Conservation (phyloP, 2,329 filamentous ascomycete species). For the Fusarium nanum region DNA sequence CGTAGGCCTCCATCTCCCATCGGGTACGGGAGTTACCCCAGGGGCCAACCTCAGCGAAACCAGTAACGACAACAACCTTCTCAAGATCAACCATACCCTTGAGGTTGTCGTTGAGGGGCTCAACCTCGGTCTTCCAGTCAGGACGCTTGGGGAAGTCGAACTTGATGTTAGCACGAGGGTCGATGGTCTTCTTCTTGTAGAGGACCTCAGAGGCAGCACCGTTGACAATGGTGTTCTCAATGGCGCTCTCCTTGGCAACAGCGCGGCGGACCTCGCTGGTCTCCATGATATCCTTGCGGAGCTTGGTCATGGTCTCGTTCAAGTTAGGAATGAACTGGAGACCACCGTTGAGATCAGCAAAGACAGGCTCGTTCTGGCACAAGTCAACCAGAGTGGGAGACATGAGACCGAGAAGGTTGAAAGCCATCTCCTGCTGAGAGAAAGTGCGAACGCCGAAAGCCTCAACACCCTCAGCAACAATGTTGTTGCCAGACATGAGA, state of each 20-base stretch:
- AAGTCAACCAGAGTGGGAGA: slow-evolving; percentile 92
- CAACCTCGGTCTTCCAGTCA: slow-evolving; percentile 90
- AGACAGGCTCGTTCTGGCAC: slow-evolving; percentile 95
- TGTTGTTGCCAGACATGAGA: slow-evolving; percentile 97
- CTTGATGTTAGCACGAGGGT: slow-evolving; percentile 97
- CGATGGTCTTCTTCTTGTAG: slow-evolving; percentile 93
- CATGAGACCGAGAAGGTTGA: slow-evolving; percentile 97
- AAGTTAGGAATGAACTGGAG: slow-evolving; percentile 97
- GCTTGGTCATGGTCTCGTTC: slow-evolving; percentile 91
- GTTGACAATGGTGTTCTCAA: slow-evolving; percentile 98
- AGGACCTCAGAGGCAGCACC: slow-evolving; percentile 91
- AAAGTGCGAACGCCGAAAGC: slow-evolving; percentile 97
- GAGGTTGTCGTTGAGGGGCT: slow-evolving; percentile 86
- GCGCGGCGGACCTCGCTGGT: slow-evolving; percentile 93
- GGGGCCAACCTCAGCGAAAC: slow-evolving; percentile 94
- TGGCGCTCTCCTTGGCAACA: slow-evolving; percentile 93
- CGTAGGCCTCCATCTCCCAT: slow-evolving; percentile 99
- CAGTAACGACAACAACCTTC: slow-evolving; percentile 96
- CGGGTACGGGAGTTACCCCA: slow-evolving; percentile 99
- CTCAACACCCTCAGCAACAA: slow-evolving; percentile 96
- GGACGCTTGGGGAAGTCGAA: slow-evolving; percentile 93
- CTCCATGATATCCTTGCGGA: slow-evolving; percentile 94
- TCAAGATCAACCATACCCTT: slow-evolving; percentile 99
- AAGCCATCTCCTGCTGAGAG: slow-evolving; percentile 99
- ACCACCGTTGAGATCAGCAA: slow-evolving; percentile 96